Base-by-base conservation (phyloP, 331 rosid genomes). In the Cucumis variabilis region DNA sequence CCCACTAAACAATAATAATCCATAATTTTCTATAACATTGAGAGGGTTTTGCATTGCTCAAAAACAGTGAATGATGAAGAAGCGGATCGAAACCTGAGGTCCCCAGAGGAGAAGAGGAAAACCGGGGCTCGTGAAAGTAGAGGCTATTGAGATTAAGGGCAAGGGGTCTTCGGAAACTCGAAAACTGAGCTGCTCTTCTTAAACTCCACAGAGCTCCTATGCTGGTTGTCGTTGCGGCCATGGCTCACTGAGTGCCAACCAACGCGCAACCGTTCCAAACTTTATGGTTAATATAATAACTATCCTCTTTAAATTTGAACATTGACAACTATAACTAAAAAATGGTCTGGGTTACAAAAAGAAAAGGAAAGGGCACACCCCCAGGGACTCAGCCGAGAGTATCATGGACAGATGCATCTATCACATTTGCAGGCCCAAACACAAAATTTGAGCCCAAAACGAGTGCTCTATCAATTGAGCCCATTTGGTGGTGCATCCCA, bases 191-290 rank as follows among this genome's bases (percentile, higher is more conserved):
- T 23, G 91, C 87, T 85, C 87, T 89, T 91, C 92, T 87, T 9
- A 92, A 86, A 87, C 76, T 7, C 87, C 91, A 87, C 37, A 88
- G 79, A 33, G 89, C 87, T 90, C 92, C 93, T 14, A 90, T 90
- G 93, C 87, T 87, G 69, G 91, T 46, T 92, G 93, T 86, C 73
- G 91, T 46, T 92, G 93, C 88, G 58, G 97, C 98, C 98, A 96
- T 96, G 90, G 89, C 23, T 58, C 48, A 13, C 1, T 13, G 5
- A 17, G 23, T 58, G 23, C 2, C 8, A 17, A 2, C 2, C 8
- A 17, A 2, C 6, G 65, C 65, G 65, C 8, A 58, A 58, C 9
- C 65, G 65, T 58, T 58, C 23, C 10, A 23, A 66, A 66, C 25
- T 10, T 9, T 0, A 58, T 58, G 65, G 65, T 58, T 58, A 2